Percentiles rank a stretch among this genome's conserved stretches.
Conservation (phyloP, 805 yeast genomes). For the Saccharomycopsis fermentans region DNA sequence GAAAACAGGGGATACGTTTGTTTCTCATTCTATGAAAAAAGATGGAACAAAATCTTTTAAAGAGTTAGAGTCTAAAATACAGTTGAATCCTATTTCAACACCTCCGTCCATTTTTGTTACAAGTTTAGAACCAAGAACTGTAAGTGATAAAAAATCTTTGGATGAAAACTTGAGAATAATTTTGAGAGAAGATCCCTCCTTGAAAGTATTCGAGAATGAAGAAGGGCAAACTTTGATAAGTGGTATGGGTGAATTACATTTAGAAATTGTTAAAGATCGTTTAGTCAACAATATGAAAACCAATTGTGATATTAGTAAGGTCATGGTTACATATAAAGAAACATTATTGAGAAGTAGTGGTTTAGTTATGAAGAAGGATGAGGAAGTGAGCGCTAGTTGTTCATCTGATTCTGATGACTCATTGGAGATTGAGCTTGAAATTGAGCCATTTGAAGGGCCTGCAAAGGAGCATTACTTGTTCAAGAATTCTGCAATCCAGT, state of each 20-base stretch:
- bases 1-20: constrained; percentile 84
- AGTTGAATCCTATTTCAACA: constrained; percentile 63
- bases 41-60: constrained; percentile 39
- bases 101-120: constrained; percentile 94
- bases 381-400: constrained; percentile 20
- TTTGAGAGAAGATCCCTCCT: constrained; percentile 85
- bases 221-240: constrained; percentile 86
- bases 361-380: constrained; percentile 17
- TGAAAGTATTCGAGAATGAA: constrained; percentile 60
- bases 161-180: constrained; percentile 57
- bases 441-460: constrained; percentile 22
- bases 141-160: constrained; percentile 70
- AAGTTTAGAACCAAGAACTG: constrained; percentile 69
- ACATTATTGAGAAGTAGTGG: constrained; percentile 32
- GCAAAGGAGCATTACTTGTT: constrained; percentile 23
- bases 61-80: constrained; percentile 34
- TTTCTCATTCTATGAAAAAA: constrained; percentile 47
- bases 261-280: constrained; percentile 79
- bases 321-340: constrained; percentile 87
- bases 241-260: constrained; percentile 96
- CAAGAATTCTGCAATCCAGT: constrained; percentile 32
- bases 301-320: constrained; percentile 66
- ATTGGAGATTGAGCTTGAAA: constrained; percentile 19
- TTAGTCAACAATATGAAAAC: constrained; percentile 76
- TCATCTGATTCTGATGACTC: not conserved